Conservation (phyloP, 2,329 filamentous ascomycete genomes). For the Colletotrichum lindemuthianum region DNA sequence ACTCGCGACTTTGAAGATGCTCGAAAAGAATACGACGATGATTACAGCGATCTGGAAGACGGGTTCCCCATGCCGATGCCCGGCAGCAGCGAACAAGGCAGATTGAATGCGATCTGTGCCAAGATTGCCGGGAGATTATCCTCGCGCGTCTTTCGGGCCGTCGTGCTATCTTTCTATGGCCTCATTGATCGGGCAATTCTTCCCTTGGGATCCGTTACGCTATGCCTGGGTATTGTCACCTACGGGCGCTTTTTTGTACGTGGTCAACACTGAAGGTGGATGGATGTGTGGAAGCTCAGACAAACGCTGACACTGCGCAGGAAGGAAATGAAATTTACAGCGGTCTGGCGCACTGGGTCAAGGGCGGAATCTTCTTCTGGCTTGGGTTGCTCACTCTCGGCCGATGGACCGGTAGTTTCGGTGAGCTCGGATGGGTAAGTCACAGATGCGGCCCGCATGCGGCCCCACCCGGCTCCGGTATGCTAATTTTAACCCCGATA, state of each 20-base stretch:
- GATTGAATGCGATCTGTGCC: slow-evolving; percentile 57
- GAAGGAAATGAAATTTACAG: slow-evolving; percentile 78
- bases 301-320: slow-evolving; percentile 50
- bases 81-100: slow-evolving; percentile 43
- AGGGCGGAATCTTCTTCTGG: slow-evolving; percentile 95
- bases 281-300: background rate
- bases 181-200: slow-evolving; percentile 81
- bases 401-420: slow-evolving; percentile 90
- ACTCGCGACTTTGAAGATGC: slow-evolving; percentile 15
- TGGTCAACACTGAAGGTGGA: slow-evolving; percentile 37
- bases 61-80: slow-evolving; percentile 54
- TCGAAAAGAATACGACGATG: slow-evolving; percentile 59
- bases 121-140: slow-evolving; percentile 66
- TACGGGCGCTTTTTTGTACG: slow-evolving; percentile 88
- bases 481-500: slow-evolving; percentile 40
- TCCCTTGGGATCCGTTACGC: slow-evolving; percentile 77
- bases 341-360: slow-evolving; percentile 92
- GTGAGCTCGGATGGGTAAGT: slow-evolving; percentile 84
- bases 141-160: slow-evolving; percentile 64
- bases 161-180: slow-evolving; percentile 70
- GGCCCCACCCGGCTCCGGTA: background rate
- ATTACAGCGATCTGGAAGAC: slow-evolving; percentile 52
- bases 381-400: slow-evolving; percentile 88
- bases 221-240: slow-evolving; percentile 78
- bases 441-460: background rate